A percentile compares a stretch with the other conserved stretches of the same genome.
phyloP scores from a whole-genome alignment of 768 basidiomycete species.

The Exidia glandulosa region DNA sequence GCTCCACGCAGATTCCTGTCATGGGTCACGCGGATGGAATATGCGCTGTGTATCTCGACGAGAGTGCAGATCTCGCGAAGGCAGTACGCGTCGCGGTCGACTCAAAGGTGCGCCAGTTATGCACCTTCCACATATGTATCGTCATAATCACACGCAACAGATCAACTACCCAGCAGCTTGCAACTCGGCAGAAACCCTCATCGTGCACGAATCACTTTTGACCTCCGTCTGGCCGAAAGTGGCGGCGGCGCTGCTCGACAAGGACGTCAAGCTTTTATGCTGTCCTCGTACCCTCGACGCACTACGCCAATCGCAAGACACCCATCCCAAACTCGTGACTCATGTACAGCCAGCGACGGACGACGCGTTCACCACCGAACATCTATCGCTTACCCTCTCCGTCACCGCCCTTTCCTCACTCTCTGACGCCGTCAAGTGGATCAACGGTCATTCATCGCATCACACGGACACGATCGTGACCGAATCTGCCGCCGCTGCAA shows the following conservation, averaged over 20 bases:
- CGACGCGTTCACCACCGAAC: conserved; percentile 76
- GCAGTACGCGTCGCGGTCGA: conserved; percentile 77
- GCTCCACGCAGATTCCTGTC: conserved; percentile 84
- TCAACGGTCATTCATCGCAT: conserved; percentile 88
- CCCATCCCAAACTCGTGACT: conserved; percentile 10
- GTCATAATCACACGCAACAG: conserved; percentile 29
- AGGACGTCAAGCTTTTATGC: conserved; percentile 69
- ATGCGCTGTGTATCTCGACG: conserved; percentile 84
- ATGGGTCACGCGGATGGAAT: conserved; percentile 99
- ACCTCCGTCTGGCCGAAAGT: conserved; percentile 71
- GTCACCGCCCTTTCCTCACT: conserved; percentile 68
- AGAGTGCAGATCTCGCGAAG: conserved; percentile 65
- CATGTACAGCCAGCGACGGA: conserved; percentile 42
- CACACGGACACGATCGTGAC: conserved; percentile 94
- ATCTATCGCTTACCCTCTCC: conserved; percentile 75
- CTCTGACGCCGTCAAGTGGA: conserved; percentile 66
- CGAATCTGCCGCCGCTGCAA: conserved; percentile 52
- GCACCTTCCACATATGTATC: not conserved
- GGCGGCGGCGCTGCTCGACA: conserved; percentile 56
- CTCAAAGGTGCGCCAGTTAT: conserved; percentile 56
- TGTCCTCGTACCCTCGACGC: conserved; percentile 54
- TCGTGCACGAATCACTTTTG: conserved; percentile 69
- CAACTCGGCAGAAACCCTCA: conserved; percentile 82
- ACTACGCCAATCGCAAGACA: conserved; percentile 29
- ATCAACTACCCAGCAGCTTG: conserved; percentile 93